A percentile compares a stretch with the other conserved stretches of the same genome.
phyloP scores from a whole-genome alignment of 139 green algal species.

The Chlamydomonas asymmetrica region DNA sequence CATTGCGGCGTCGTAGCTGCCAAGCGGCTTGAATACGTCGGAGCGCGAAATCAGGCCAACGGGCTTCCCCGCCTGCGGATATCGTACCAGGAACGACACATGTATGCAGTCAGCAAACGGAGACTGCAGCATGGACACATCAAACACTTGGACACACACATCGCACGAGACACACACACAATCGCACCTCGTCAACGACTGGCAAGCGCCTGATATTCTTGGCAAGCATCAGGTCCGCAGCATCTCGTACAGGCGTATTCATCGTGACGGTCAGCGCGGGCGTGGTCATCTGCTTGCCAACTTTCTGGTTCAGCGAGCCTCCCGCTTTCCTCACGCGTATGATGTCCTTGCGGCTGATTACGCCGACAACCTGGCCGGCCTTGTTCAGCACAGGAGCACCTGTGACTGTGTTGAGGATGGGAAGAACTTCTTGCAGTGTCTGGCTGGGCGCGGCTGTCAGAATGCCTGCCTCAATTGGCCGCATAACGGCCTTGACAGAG shows the following conservation, averaged over 20 bases:
- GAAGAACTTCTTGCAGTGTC: slow-evolving; percentile 33
- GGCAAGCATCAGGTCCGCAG: slow-evolving; percentile 67
- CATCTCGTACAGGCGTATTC: slow-evolving; percentile 46
- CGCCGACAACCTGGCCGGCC: slow-evolving; percentile 54
- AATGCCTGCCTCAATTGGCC: slow-evolving; percentile 24
- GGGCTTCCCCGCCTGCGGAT: neutral
- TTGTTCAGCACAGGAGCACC: slow-evolving; percentile 67
- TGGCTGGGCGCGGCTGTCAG: slow-evolving; percentile 34
- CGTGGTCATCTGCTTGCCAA: slow-evolving; percentile 62
- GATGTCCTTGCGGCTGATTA: slow-evolving; percentile 75
- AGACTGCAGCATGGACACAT: too few species aligned
- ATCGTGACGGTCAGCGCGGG: slow-evolving; percentile 58
- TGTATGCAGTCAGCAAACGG: neutral
- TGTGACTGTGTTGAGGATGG: slow-evolving; percentile 45
- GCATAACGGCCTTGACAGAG: slow-evolving; percentile 38
- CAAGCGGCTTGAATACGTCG: slow-evolving; percentile 69
- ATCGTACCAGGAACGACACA: too few species aligned
- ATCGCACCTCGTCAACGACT: slow-evolving; percentile 72
- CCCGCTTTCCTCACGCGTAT: slow-evolving; percentile 56
- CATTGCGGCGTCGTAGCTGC: slow-evolving; percentile 49
- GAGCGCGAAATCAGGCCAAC: slow-evolving; percentile 47
- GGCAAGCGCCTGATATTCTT: slow-evolving; percentile 70
- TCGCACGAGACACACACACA: too few species aligned
- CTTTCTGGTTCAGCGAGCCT: slow-evolving; percentile 45
- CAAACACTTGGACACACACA: too few species aligned